Conservation (phyloP, 1,284 basidiomycete genomes). For the Wolfiporia cocos region DNA sequence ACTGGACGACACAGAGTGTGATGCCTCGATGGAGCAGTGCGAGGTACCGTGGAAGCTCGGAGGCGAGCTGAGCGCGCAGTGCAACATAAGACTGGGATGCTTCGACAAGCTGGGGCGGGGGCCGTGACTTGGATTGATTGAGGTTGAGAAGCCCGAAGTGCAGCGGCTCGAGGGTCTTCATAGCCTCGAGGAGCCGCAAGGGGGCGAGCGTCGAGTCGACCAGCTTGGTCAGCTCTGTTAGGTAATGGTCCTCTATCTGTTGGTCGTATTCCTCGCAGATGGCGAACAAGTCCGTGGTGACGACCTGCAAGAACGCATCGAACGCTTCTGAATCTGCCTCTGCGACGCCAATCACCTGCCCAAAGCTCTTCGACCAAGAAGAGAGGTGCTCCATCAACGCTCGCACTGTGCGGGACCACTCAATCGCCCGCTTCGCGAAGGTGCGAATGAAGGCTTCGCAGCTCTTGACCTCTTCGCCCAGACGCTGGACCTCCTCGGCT, state of each 20-base stretch:
- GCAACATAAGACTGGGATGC: conserved; percentile 72
- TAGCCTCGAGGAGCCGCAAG: conserved; percentile 56
- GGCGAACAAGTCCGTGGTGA: conserved; percentile 47
- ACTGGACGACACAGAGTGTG: conserved; percentile 37
- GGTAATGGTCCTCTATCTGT: conserved; percentile 43
- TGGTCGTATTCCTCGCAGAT: conserved; percentile 46
- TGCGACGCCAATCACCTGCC: conserved; percentile 58
- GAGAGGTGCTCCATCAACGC: conserved; percentile 40
- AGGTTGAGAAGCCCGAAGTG: conserved; percentile 62
- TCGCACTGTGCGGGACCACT: conserved; percentile 51
- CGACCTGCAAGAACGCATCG: conserved; percentile 61
- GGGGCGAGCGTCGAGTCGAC: conserved; percentile 54
- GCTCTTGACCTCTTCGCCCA: conserved; percentile 50
- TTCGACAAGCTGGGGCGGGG: conserved; percentile 54
- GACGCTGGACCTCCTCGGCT: conserved; percentile 43
- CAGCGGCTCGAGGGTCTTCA: conserved; percentile 63
- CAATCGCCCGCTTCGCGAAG: conserved; percentile 51
- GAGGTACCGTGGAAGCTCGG: conserved; percentile 65
- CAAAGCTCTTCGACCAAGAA: conserved; percentile 60
- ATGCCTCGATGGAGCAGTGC: conserved; percentile 52
- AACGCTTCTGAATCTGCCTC: conserved; percentile 56
- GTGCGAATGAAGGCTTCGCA: conserved; percentile 42
- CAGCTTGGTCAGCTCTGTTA: conserved; percentile 50
- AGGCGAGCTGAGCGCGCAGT: conserved; percentile 58
- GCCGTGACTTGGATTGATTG: conserved; percentile 55